Conservation (phyloP, 1,284 basidiomycete species). For the Austroboletus novae-zelandiae region DNA sequence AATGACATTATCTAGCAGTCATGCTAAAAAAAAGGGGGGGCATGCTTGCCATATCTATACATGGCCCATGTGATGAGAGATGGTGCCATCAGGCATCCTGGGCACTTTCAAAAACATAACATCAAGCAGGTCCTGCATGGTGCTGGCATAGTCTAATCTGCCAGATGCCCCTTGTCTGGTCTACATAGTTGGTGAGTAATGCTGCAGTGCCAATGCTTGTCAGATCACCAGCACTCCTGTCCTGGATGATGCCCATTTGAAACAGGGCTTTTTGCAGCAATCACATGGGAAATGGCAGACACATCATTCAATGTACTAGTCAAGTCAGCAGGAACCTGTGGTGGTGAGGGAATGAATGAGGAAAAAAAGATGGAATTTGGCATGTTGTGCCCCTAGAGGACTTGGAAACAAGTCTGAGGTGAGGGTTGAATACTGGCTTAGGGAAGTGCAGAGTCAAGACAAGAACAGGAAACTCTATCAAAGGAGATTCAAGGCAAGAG, state of each 20-base stretch:
- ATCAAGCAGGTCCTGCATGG: slow-evolving; percentile 69
- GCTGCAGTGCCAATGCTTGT: slow-evolving; percentile 80
- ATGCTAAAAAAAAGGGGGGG: too few relatives aligned
- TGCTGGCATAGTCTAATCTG: slow-evolving; percentile 58
- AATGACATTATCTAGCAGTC: too few relatives aligned
- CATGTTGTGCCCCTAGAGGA: slow-evolving; percentile 57
- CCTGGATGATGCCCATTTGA: slow-evolving; percentile 47
- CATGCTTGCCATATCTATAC: slow-evolving; percentile 68
- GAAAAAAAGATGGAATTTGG: slow-evolving; percentile 50
- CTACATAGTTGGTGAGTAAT: slow-evolving; percentile 76
- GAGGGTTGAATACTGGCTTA: too few relatives aligned
- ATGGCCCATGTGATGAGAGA: slow-evolving; percentile 70
- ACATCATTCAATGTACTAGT: slow-evolving; percentile 47
- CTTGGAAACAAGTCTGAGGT: slow-evolving; percentile 57
- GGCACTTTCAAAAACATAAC: slow-evolving; percentile 70
- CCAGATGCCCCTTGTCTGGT: slow-evolving; percentile 42
- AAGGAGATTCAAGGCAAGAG: too few relatives aligned
- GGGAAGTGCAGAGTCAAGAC: too few relatives aligned
- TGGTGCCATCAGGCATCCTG: slow-evolving; percentile 69
- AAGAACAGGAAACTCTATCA: too few relatives aligned
- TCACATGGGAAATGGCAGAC: slow-evolving; percentile 53
- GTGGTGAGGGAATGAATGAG: slow-evolving; percentile 41
- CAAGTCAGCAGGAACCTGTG: slow-evolving; percentile 35
- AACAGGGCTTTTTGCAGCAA: slow-evolving; percentile 47
- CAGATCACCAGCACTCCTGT: slow-evolving; percentile 75